phyloP scores from a whole-genome alignment of 495 filamentous ascomycete species.

The Hypoxylon cercidicola region DNA sequence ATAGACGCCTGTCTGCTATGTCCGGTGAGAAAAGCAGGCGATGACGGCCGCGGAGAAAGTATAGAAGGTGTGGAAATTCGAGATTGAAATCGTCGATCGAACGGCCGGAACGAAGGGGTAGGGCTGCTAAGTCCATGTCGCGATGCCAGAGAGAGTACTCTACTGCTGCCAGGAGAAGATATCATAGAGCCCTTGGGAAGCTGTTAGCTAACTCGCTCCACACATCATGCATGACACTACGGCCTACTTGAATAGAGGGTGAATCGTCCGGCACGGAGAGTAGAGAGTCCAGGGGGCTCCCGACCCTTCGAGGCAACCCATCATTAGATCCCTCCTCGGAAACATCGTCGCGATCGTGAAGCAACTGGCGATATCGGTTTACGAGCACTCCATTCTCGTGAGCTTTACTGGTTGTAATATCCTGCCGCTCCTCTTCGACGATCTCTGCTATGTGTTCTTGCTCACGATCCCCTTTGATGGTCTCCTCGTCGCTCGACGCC shows the following conservation, averaged over 20 bases:
- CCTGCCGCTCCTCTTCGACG: conserved; percentile 50
- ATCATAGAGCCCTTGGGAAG: conserved; percentile 75
- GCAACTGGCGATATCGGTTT: conserved; percentile 59
- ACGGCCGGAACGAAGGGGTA: conserved; percentile 87
- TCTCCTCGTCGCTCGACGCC: conserved; percentile 58
- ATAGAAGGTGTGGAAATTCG: conserved; percentile 70
- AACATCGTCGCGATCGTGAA: conserved; percentile 52
- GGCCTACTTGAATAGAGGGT: conserved; percentile 82
- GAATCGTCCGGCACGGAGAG: conserved; percentile 87
- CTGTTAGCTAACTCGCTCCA: conserved; percentile 41
- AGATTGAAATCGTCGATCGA: conserved; percentile 93
- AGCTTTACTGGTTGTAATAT: conserved; percentile 38
- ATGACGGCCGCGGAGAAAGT: conserved; percentile 73
- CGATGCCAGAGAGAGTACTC: conserved; percentile 57
- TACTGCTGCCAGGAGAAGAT: conserved; percentile 79
- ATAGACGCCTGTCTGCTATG: conserved; percentile 83
- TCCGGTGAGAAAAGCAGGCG: conserved; percentile 78
- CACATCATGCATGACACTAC: conserved; percentile 4
- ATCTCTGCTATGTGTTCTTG: conserved; percentile 54
- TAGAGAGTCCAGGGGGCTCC: conserved; percentile 61
- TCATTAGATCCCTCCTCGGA: conserved; percentile 61
- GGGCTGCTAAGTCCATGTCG: conserved; percentile 64
- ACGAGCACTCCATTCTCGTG: conserved; percentile 47
- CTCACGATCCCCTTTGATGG: conserved; percentile 53
- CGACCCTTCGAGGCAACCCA: conserved; percentile 50